A percentile compares a stretch with the other conserved stretches of the same genome.
Evolutionary conservation across 2,329 filamentous ascomycete species (phyloP).

Genomic region (Neofusicoccum laricinum): DNA sequence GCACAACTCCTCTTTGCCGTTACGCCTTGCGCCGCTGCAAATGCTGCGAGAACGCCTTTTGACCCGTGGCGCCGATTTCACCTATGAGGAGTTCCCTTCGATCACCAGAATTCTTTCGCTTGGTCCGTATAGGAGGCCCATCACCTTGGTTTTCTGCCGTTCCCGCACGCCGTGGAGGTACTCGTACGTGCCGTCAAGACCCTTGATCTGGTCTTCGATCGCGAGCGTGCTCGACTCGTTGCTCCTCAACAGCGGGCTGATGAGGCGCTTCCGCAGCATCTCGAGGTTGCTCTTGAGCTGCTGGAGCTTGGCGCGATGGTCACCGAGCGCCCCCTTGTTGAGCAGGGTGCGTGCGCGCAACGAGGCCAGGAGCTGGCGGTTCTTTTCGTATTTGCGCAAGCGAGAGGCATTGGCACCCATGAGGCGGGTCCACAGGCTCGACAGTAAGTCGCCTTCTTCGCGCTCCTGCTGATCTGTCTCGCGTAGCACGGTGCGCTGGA

Average conservation of each 20-base stretch:
- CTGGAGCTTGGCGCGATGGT: slow-evolving; percentile 80
- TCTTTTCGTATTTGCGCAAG: slow-evolving; percentile 89
- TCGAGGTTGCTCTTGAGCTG: slow-evolving; percentile 85
- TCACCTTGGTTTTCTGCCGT: slow-evolving; percentile 76
- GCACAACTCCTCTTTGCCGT: slow-evolving; percentile 12
- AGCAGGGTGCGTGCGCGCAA: slow-evolving; percentile 79
- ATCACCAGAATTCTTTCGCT: slow-evolving; percentile 16
- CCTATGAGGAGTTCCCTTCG: slow-evolving; percentile 15
- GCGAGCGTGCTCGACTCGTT: slow-evolving; percentile 66
- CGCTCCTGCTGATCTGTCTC: slow-evolving; percentile 80
- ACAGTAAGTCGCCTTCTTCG: slow-evolving; percentile 75
- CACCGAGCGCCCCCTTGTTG: slow-evolving; percentile 82
- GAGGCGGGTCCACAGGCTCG: slow-evolving; percentile 80
- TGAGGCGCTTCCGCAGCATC: slow-evolving; percentile 75
- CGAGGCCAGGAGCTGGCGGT: slow-evolving; percentile 72
- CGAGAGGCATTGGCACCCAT: slow-evolving; percentile 72
- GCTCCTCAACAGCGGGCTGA: slow-evolving; percentile 76
- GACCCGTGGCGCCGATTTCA: slow-evolving; percentile 4
- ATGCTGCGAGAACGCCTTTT: slow-evolving; percentile 13
- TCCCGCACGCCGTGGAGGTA: slow-evolving; percentile 74
- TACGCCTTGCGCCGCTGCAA: slow-evolving; percentile 14
- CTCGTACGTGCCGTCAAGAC: slow-evolving; percentile 74
- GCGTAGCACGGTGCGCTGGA: slow-evolving; percentile 79
- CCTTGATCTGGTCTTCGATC: slow-evolving; percentile 81
- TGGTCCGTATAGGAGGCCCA: slow-evolving; percentile 56